Percentiles rank a stretch among this genome's conserved stretches.
These are phyloP conservation scores for Zymoseptoria pseudotritici DNA, from an alignment of 2,329 filamentous ascomycete genomes.

Conservation along the genomic window DNA sequence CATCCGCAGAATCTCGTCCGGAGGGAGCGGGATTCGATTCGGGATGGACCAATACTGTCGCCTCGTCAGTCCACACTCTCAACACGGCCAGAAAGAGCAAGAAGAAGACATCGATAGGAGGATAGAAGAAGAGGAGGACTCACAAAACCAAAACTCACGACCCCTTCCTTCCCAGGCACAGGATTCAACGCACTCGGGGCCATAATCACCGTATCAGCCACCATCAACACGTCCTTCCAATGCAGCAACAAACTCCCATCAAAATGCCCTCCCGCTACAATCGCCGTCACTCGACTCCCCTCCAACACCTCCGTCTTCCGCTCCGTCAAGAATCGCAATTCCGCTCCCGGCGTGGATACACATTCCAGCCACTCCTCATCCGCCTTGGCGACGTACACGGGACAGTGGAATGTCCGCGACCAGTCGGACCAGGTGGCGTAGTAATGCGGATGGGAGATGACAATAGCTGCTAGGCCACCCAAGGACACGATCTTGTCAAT, in stretches of 20 bases:
- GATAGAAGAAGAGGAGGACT: slow-evolving; percentile 3
- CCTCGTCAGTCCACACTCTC: slow-evolving; percentile 1
- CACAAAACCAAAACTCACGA: slow-evolving; percentile 39
- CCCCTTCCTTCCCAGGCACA: slow-evolving; percentile 26
- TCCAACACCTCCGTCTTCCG: slow-evolving; percentile 31
- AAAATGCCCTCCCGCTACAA: slow-evolving; percentile 72
- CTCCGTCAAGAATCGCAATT: slow-evolving; percentile 39
- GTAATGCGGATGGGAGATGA: slow-evolving; percentile 64
- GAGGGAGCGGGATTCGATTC: slow-evolving; percentile 64
- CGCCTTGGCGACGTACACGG: slow-evolving; percentile 59
- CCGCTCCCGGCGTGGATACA: slow-evolving; percentile 18
- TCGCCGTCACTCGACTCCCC: slow-evolving; percentile 44
- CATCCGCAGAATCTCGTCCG: slow-evolving; percentile 57
- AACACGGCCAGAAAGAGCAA: slow-evolving; percentile 48
- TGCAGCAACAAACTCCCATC: slow-evolving; percentile 63
- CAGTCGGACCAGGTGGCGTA: slow-evolving; percentile 71
- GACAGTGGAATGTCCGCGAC: slow-evolving; percentile 61
- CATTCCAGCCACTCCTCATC: slow-evolving; percentile 55
- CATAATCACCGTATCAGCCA: slow-evolving; percentile 68
- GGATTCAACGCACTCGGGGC: slow-evolving; percentile 41
- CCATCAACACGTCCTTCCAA: slow-evolving; percentile 53
- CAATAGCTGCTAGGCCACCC: slow-evolving; percentile 64
- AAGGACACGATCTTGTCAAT: slow-evolving; percentile 49
- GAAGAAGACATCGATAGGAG: slow-evolving; percentile 18
- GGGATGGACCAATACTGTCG: slow-evolving; percentile 56